Conservation (phyloP, 352 stramenopile genomes). For the Pythium rishiriense region DNA sequence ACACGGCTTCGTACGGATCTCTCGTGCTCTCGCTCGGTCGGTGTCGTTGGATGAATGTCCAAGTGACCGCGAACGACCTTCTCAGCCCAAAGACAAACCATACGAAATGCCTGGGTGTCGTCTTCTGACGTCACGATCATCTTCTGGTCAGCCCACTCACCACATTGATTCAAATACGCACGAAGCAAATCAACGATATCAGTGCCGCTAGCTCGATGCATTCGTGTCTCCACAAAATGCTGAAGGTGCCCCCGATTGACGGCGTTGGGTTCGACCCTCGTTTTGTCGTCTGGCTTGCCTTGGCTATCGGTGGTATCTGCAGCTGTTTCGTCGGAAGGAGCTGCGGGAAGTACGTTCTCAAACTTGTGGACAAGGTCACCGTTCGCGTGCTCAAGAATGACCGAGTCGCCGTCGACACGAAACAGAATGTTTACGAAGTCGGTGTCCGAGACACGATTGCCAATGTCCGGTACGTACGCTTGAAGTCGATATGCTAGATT, state of each 20-base stretch:
- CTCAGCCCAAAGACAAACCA: slow-evolving; percentile 58
- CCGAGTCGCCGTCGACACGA: slow-evolving; percentile 5
- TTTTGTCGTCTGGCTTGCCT: not conserved
- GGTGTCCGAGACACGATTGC: not conserved
- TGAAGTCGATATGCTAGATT: slow-evolving; percentile 55
- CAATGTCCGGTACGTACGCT: slow-evolving; percentile 38
- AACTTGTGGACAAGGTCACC: slow-evolving; percentile 13
- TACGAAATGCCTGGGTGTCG: slow-evolving; percentile 38
- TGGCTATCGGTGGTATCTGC: not conserved
- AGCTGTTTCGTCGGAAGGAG: not conserved
- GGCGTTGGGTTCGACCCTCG: not conserved
- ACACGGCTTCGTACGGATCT: not conserved
- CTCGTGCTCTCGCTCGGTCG: not conserved
- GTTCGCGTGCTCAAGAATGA: slow-evolving; percentile 8
- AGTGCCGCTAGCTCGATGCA: not conserved
- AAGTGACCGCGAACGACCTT: slow-evolving; percentile 41
- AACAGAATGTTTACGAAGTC: not conserved
- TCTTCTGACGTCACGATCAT: slow-evolving; percentile 17
- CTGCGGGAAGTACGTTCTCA: slow-evolving; percentile 16
- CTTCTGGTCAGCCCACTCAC: slow-evolving; percentile 46
- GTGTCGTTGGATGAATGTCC: not conserved
- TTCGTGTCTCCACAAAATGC: slow-evolving; percentile 4
- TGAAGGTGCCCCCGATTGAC: slow-evolving; percentile 13
- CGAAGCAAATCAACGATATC: slow-evolving; percentile 14
- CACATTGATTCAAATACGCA: slow-evolving; percentile 57